Evolutionary conservation across 345 rosid genomes (phyloP), one percentile per base, ranked within the genome.

Genomic region (Arabidopsis suecica): DNA sequence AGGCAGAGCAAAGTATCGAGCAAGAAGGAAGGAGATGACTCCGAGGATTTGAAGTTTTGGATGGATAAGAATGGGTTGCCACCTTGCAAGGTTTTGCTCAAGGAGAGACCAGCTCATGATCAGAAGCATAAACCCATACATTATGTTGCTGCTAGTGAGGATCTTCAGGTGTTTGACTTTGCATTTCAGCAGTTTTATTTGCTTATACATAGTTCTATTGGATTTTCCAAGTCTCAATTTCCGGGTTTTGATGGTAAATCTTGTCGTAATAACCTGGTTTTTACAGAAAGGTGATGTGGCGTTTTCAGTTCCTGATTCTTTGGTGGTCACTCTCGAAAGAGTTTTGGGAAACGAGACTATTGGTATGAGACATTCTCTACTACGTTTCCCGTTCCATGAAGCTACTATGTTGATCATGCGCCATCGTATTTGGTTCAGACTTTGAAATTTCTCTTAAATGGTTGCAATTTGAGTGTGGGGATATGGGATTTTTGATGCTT

Each of bases 321-420:
- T 94, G 80, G 91, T 94, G 34, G 98, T 91, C 74, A 94, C 98
- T 20, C 91, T 94, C 2, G 98, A 91, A 79, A 87, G 98, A 86
- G 98, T 94, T 3, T 63, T 94, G 76, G 98, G 98, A 57, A 94
- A 94, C 68, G 96, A 94, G 88, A 87, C 88, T 71, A 78, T 94
- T 65, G 98, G 98, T 94, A 91, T 79, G 79, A 78, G 79, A 78
- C 82, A 60, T 47, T 77, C 40, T 57, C 28, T 69, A n/a, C 13
- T 36, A 33, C 18, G 3, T 55, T 65, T 16, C 55, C 28, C 40
- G 36, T 59, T 36, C 36, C 20, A 66, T 0, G 22, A 59, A 50
- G 45, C 13, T 22, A 9, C 5, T 49, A 12, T 37, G 40, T 32
- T 42, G 61, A 10, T 65, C 33, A 54, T 54, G 4, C 20, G 6